A percentile compares a stretch with the other conserved stretches of the same genome.
Conservation (phyloP, 1,139 yeast species). For the Protomyces inouyei region DNA sequence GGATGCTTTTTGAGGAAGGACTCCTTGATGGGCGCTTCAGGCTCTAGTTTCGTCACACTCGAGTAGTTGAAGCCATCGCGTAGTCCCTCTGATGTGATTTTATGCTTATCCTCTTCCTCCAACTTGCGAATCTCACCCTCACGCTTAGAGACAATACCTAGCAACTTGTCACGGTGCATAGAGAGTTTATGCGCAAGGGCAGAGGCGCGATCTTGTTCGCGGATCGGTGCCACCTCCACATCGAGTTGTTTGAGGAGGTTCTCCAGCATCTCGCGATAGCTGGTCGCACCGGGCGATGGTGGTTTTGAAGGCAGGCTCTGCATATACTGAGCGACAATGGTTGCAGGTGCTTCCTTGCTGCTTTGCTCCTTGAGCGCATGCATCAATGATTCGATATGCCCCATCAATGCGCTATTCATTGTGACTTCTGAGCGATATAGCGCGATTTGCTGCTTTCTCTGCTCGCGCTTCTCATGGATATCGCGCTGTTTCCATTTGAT, state of each 20-base stretch:
- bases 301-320: constrained; percentile 39
- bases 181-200: constrained; percentile 36
- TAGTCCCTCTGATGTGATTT: constrained; percentile 84
- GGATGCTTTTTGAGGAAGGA: constrained; percentile 27
- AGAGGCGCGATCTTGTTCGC: constrained; percentile 32
- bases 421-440: constrained; percentile 65
- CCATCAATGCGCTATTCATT: constrained; percentile 72
- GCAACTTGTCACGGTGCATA: constrained; percentile 40
- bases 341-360: constrained; percentile 3
- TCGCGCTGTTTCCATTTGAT: constrained; percentile 96
- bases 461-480: constrained; percentile 85
- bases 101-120: constrained; percentile 62
- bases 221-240: constrained; percentile 49
- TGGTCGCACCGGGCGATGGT: constrained; percentile 57
- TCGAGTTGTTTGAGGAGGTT: constrained; percentile 70
- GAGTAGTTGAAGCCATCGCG: constrained; percentile 93
- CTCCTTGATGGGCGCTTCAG: constrained; percentile 29
- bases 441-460: constrained; percentile 69
- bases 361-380: constrained; percentile 33
- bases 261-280: constrained; percentile 89
- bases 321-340: constrained; percentile 34
- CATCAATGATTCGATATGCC: constrained; percentile 63
- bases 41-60: constrained; percentile 54
- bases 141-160: constrained; percentile 51
- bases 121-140: constrained; percentile 62